phyloP scores from a whole-genome alignment of 306 rosid species.

The Glycine soja region DNA sequence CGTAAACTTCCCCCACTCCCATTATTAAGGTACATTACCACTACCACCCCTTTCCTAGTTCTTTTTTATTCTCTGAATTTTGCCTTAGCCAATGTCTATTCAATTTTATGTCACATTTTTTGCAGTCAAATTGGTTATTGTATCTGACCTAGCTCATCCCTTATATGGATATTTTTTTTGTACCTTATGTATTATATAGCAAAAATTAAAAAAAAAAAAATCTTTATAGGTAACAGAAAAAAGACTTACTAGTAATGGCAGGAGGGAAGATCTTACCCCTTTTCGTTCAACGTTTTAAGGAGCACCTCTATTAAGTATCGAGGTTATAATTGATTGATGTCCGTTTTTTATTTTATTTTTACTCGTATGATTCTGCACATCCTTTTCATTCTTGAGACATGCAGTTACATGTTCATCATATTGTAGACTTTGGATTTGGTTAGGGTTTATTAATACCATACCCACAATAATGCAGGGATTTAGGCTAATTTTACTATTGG shows the following conservation, averaged over 20 bases:
- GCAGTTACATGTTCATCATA: slow-evolving; percentile 62
- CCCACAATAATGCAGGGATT: slow-evolving; percentile 52
- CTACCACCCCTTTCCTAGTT: slow-evolving; percentile 31
- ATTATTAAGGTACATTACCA: slow-evolving; percentile 64
- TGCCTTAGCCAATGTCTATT: slow-evolving; percentile 58
- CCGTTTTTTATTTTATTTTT: slow-evolving; percentile 44
- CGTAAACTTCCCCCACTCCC: slow-evolving; percentile 48
- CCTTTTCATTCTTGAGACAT: slow-evolving; percentile 38
- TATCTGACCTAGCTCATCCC: slow-evolving; percentile 60
- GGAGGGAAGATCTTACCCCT: slow-evolving; percentile 51
- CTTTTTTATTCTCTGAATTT: slow-evolving; percentile 43
- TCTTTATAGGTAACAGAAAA: slow-evolving; percentile 45
- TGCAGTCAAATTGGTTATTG: slow-evolving; percentile 59
- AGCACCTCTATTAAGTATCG: slow-evolving; percentile 41
- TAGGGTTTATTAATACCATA: slow-evolving; percentile 61
- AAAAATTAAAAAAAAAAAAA: not conserved
- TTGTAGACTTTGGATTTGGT: slow-evolving; percentile 47
- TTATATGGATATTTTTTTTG: slow-evolving; percentile 34
- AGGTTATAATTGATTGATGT: slow-evolving; percentile 55
- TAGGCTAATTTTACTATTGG: slow-evolving; percentile 50
- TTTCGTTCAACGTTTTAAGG: slow-evolving; percentile 50
- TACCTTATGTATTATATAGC: slow-evolving; percentile 42
- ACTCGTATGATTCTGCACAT: slow-evolving; percentile 51
- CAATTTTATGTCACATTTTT: slow-evolving; percentile 62
- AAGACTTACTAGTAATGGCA: slow-evolving; percentile 56